Evolutionary conservation across 257 asterid genomes (phyloP).

Genomic region (Gentiana dahurica): DNA sequence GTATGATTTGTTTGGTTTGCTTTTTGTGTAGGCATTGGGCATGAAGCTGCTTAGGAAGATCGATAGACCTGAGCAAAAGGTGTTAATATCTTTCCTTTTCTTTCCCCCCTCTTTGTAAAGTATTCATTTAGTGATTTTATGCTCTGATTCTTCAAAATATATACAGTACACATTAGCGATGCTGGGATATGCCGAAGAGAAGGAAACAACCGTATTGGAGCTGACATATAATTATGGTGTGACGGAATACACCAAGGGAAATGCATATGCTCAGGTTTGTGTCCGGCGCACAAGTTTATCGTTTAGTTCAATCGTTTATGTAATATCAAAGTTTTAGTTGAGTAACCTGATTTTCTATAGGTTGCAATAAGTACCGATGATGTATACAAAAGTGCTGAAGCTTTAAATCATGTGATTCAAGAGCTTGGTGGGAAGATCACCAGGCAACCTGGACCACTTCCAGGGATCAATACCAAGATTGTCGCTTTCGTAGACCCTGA

Average conservation of each 20-base stretch:
- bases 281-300: not conserved
- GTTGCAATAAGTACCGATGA: slow-evolving; percentile 78
- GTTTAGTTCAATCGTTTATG: not conserved
- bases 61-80: slow-evolving; percentile 95
- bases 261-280: slow-evolving; percentile 93
- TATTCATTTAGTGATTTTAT: not conserved
- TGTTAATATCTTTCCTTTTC: slow-evolving; percentile 8
- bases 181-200: slow-evolving; percentile 94
- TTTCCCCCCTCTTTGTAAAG: not conserved
- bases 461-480: slow-evolving; percentile 88
- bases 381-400: slow-evolving; percentile 90
- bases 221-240: slow-evolving; percentile 94
- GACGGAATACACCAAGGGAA: slow-evolving; percentile 90
- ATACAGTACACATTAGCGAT: slow-evolving; percentile 82
- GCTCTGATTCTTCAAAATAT: slow-evolving; percentile 3
- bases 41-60: slow-evolving; percentile 66
- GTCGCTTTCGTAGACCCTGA: slow-evolving; percentile 90
- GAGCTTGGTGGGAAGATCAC: slow-evolving; percentile 95
- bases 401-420: slow-evolving; percentile 57
- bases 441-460: slow-evolving; percentile 81
- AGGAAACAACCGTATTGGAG: slow-evolving; percentile 74
- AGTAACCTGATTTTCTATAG: slow-evolving; percentile 19
- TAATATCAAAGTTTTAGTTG: not conserved
- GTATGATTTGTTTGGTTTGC: not conserved
- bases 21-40: slow-evolving; percentile 65